Conservation (phyloP, 352 stramenopile genomes). For the Globisporangium polare region DNA sequence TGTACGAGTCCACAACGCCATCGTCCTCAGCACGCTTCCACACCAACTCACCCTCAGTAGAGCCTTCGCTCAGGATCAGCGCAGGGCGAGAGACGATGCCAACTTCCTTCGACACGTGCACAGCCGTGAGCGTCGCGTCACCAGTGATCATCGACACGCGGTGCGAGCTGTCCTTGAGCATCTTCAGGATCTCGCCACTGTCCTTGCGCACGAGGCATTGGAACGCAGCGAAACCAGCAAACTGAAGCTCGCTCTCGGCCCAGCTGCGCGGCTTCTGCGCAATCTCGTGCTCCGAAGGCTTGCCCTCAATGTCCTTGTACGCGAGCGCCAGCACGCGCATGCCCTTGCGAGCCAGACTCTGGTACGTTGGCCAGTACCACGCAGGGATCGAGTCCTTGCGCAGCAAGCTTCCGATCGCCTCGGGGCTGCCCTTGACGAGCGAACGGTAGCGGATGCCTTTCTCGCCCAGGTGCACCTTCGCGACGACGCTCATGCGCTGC, state of each 20-base stretch:
- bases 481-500: constrained; percentile 96
- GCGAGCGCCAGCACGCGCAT: constrained; percentile 95
- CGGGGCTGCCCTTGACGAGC: constrained; percentile 97
- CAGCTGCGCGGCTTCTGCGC: constrained; percentile 75
- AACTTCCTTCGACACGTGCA: constrained; percentile 95
- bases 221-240: constrained; percentile 93
- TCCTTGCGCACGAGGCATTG: constrained; percentile 95
- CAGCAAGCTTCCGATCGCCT: constrained; percentile 90
- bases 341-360: constrained; percentile 72
- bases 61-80: constrained; percentile 63
- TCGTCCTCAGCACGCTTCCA: constrained; percentile 86
- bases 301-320: constrained; percentile 89
- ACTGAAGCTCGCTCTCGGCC: constrained; percentile 93
- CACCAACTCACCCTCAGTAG: constrained; percentile 34
- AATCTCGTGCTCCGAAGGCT: constrained; percentile 68
- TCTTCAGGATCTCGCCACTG: constrained; percentile 91
- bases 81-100: constrained; percentile 86
- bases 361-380: constrained; percentile 90
- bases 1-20: constrained; percentile 58
- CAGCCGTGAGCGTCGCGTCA: constrained; percentile 96
- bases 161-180: constrained; percentile 91
- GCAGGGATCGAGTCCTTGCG: constrained; percentile 69
- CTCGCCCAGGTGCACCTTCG: constrained; percentile 79
- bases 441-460: constrained; percentile 72
- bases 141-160: constrained; percentile 98